phyloP scores from a whole-genome alignment of 1,139 yeast genomes.

The Suhomyces ambrosiae region DNA sequence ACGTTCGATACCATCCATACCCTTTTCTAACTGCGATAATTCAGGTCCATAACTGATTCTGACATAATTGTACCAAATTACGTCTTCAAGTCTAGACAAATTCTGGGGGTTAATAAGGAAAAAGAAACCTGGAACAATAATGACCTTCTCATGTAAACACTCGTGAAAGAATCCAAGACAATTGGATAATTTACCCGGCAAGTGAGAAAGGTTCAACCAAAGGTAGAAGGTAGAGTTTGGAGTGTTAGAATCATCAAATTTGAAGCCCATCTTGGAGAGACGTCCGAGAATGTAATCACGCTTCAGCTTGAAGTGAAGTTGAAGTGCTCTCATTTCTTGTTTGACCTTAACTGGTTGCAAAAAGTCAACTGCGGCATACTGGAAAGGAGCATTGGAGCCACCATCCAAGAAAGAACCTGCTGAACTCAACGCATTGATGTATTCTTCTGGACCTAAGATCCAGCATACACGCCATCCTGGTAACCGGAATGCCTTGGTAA shows the following conservation, averaged over 20 bases:
- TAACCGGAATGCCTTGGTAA: constrained; percentile 65
- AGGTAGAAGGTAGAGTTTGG: constrained; percentile 68
- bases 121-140: constrained; percentile 69
- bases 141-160: constrained; percentile 63
- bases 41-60: constrained; percentile 70
- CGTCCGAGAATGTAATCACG: constrained; percentile 60
- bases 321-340: constrained; percentile 62
- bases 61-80: constrained; percentile 65
- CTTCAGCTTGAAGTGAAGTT: constrained; percentile 61
- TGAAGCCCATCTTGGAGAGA: constrained; percentile 59
- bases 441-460: constrained; percentile 68
- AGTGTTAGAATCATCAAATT: constrained; percentile 44
- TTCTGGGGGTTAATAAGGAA: constrained; percentile 67
- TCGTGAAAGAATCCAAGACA: constrained; percentile 72
- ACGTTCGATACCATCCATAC: constrained; percentile 71
- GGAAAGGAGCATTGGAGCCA: constrained; percentile 68
- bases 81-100: constrained; percentile 61
- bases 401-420: constrained; percentile 70
- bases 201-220: constrained; percentile 61
- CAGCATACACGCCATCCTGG: constrained; percentile 76
- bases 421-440: constrained; percentile 58
- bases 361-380: constrained; percentile 62
- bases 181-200: constrained; percentile 62
- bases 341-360: constrained; percentile 55
- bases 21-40: constrained; percentile 51